These are phyloP conservation scores for Amaranthus hypochondriacus DNA, from an alignment of 148 eudicot species.

Conservation along the genomic window DNA sequence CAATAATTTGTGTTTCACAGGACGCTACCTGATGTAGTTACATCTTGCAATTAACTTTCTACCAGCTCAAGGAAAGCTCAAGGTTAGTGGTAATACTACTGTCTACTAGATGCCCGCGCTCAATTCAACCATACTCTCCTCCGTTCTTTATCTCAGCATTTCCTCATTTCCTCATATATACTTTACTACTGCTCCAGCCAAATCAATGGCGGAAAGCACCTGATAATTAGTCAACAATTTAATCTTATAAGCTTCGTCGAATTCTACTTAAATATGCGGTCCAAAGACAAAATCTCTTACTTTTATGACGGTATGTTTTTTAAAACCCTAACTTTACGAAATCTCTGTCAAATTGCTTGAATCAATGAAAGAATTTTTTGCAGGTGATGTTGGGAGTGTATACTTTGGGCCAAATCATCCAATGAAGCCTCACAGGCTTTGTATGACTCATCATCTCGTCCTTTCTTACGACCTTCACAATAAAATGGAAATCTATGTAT, in stretches of 20 bases:
- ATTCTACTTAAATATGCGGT: constrained; percentile 48
- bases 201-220: neutral
- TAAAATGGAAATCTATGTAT: constrained; percentile 95
- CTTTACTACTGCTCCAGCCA: neutral
- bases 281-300: constrained; percentile 84
- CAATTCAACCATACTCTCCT: no score
- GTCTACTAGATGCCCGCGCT: no score
- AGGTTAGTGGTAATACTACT: no score
- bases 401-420: constrained; percentile 98
- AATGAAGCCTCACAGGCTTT: constrained; percentile 93
- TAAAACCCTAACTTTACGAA: constrained; percentile 25
- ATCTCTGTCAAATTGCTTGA: neutral
- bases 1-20: no score
- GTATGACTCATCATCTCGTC: constrained; percentile 97
- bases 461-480: constrained; percentile 81
- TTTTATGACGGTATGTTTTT: constrained; percentile 74
- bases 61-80: no score
- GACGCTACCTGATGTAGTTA: no score
- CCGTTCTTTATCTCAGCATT: no score
- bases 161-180: no score
- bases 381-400: constrained; percentile 95
- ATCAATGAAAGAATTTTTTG: constrained; percentile 13
- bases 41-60: no score
- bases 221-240: neutral
- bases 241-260: neutral